Evolutionary conservation across 148 eudicot species (phyloP), one percentile per base, ranked within the genome.

Genomic region (Rhododendron henanense): DNA sequence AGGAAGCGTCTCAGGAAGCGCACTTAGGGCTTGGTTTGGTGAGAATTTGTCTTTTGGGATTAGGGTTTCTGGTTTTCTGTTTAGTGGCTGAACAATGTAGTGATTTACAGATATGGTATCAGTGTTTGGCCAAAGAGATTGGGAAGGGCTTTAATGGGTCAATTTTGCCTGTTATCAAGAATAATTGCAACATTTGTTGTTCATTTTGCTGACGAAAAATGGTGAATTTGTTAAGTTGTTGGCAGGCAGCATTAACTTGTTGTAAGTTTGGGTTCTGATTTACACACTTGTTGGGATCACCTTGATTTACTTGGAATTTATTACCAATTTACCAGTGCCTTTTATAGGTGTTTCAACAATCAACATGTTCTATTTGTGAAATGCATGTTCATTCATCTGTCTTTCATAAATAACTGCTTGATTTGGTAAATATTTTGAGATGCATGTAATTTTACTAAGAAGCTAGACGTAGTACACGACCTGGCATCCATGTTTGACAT

Each of bases 1-100:
- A 89, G 92, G 82, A 90, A 89, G 88, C 86, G 93, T n/a, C 83
- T 88, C 37, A 83, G 91, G 82, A 88, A 33, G 83, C 87, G 4
- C 19, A 86, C 85, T 8, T 88, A 78, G 53, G 55, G 55, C 74
- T 55, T 48, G 25, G 6, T 50, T 48, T 25, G 82, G 82, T 79
- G 39, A 48, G 82, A 25, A 21, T 79, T 78, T 21, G 14, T 78
- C 28, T n/a, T 5, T 45, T 44, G 81, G 50, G 81, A 44, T 37
- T 78, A 16, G 47, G 51, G 81, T 74, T 35, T 39, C 10, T 74
- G 81, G 10, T 78, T 23, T 78, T 2, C 28, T 44, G 13, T 37
- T 37, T 76, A 6, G 80, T 44, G 79, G 50, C 79, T 35, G 19
- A 77, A 39, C 25, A 9, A 41, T 75, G 5, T 39, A 76, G 50